A percentile compares a stretch with the other conserved stretches of the same genome.
These are phyloP conservation scores for Entomortierella chlamydospora DNA, from an alignment of 192 early-diverging fungal genomes.

Conservation along the genomic window DNA sequence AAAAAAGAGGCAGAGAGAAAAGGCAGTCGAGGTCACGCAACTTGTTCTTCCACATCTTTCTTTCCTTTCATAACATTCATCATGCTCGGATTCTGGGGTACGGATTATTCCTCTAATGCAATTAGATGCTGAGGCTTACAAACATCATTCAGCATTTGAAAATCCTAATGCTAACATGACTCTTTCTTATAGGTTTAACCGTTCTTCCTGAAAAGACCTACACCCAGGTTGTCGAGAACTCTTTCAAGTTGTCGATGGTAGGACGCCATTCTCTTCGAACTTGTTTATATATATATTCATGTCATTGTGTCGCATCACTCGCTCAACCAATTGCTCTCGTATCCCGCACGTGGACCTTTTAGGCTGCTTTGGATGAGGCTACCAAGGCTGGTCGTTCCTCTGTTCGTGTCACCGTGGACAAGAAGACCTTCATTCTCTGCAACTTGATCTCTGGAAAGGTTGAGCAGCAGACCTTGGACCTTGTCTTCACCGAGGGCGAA, in stretches of 20 bases:
- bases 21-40: neutral
- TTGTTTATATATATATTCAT: no score
- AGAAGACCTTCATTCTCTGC: conserved; percentile 80
- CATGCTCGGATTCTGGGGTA: conserved; percentile 72
- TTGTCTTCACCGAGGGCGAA: conserved; percentile 76
- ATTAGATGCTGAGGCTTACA: neutral
- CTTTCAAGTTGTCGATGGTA: conserved; percentile 82
- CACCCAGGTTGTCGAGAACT: conserved; percentile 74
- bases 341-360: neutral
- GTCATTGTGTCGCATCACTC: neutral
- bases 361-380: conserved; percentile 76
- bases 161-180: neutral
- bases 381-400: conserved; percentile 70
- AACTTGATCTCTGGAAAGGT: conserved; percentile 76
- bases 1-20: conserved; percentile 7
- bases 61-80: conserved; percentile 32
- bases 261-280: no score
- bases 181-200: conserved; percentile 62
- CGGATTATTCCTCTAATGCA: neutral
- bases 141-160: no score
- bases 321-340: no score
- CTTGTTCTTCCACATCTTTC: conserved; percentile 1
- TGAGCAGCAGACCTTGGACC: conserved; percentile 80
- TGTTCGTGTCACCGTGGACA: conserved; percentile 74
- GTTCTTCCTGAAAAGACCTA: conserved; percentile 77